Percentiles rank a stretch among this genome's conserved stretches.
Evolutionary conservation across 1,284 basidiomycete genomes (phyloP).

Genomic region (Pascua sp.): DNA sequence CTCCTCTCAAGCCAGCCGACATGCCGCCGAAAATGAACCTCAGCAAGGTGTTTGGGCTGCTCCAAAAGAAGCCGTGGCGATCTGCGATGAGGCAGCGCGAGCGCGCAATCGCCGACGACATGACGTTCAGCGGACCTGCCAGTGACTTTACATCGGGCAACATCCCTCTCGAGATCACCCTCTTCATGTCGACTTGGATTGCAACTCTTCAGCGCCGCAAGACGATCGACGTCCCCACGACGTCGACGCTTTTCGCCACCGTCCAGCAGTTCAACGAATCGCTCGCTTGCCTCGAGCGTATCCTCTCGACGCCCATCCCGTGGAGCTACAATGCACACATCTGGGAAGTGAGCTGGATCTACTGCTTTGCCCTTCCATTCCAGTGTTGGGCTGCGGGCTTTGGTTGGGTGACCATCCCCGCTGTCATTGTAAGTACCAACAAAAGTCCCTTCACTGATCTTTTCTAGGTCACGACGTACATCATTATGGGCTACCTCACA

Average conservation of each 20-base stretch:
- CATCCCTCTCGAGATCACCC: constrained; percentile 63
- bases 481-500: constrained; percentile 47
- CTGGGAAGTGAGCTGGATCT: constrained; percentile 44
- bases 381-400: constrained; percentile 61
- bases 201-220: constrained; percentile 61
- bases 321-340: constrained; percentile 61
- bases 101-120: not conserved
- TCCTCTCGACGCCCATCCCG: constrained; percentile 73
- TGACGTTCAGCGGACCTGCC: not conserved
- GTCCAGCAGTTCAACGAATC: constrained; percentile 63
- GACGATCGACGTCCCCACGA: constrained; percentile 62
- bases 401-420: constrained; percentile 64
- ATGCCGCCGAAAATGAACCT: constrained; percentile 62
- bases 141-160: not conserved
- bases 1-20: constrained; percentile 51
- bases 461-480: constrained; percentile 38
- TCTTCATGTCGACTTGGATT: constrained; percentile 69
- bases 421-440: constrained; percentile 32
- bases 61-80: not conserved
- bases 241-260: constrained; percentile 56
- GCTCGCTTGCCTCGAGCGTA: constrained; percentile 67
- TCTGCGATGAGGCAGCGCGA: not conserved
- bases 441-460: not conserved
- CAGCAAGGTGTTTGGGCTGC: constrained; percentile 61
- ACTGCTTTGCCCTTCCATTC: constrained; percentile 57